Evolutionary conservation across 2,329 filamentous ascomycete genomes (phyloP).

Genomic region (Madurella mycetomatis): DNA sequence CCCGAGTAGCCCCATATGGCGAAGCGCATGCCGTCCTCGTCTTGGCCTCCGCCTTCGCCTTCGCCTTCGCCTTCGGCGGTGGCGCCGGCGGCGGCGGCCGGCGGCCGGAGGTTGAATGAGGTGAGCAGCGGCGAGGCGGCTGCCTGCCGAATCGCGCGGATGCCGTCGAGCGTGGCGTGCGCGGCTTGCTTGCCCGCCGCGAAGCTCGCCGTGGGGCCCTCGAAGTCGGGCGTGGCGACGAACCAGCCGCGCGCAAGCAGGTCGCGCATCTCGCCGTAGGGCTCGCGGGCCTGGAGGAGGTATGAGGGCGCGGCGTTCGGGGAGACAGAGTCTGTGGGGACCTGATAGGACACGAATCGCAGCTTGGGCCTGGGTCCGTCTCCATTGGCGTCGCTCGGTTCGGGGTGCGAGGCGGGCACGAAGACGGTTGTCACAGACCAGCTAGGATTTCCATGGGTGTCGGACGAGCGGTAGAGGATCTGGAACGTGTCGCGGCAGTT

Average conservation of each 20-base stretch:
- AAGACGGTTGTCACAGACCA: slow-evolving; percentile 35
- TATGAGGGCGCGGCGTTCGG: slow-evolving; percentile 37
- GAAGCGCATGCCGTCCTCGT: slow-evolving; percentile 31
- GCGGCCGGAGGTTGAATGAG: slow-evolving; percentile 21
- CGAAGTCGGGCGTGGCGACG: slow-evolving; percentile 44
- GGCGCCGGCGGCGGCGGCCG: no score
- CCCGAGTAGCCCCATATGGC: slow-evolving; percentile 17
- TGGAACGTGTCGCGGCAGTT: slow-evolving; percentile 25
- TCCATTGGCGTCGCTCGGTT: background rate
- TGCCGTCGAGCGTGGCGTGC: slow-evolving; percentile 40
- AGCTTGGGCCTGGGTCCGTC: background rate
- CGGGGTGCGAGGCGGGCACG: slow-evolving; percentile 26
- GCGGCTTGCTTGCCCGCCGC: slow-evolving; percentile 38
- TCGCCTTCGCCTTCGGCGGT: slow-evolving; percentile 10
- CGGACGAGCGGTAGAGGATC: slow-evolving; percentile 34
- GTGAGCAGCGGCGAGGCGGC: background rate
- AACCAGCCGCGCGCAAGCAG: slow-evolving; percentile 43
- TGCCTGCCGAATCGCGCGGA: slow-evolving; percentile 34
- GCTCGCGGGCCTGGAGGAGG: slow-evolving; percentile 20
- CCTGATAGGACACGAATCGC: slow-evolving; percentile 37
- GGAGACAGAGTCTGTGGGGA: slow-evolving; percentile 34
- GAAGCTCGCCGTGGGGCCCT: slow-evolving; percentile 42
- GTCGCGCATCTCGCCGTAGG: slow-evolving; percentile 27
- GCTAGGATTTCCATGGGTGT: slow-evolving; percentile 29
- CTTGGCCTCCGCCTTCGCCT: slow-evolving; percentile 23